Evolutionary conservation across 257 asterid genomes (phyloP).

Genomic region (Haberlea rhodopensis): DNA sequence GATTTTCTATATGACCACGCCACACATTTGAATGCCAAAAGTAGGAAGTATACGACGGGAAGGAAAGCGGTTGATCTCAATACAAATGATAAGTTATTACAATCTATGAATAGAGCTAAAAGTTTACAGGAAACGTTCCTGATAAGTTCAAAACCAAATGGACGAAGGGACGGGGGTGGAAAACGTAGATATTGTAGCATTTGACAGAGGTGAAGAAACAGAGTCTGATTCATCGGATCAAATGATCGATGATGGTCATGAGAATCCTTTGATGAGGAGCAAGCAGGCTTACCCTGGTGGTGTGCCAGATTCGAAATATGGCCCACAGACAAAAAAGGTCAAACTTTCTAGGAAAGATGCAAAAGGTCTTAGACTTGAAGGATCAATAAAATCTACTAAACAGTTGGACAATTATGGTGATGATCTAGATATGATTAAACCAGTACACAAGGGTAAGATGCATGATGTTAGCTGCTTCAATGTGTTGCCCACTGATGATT

Average conservation of each 20-base stretch:
- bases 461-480: slow-evolving; percentile 55
- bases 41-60: slow-evolving; percentile 59
- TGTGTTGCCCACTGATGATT: slow-evolving; percentile 42
- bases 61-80: slow-evolving; percentile 53
- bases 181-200: slow-evolving; percentile 41
- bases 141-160: slow-evolving; percentile 44
- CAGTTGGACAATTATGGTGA: slow-evolving; percentile 42
- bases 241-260: slow-evolving; percentile 62
- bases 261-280: slow-evolving; percentile 92
- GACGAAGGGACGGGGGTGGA: slow-evolving; percentile 45
- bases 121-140: slow-evolving; percentile 47
- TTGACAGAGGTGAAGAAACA: slow-evolving; percentile 69
- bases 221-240: slow-evolving; percentile 94
- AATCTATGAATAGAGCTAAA: slow-evolving; percentile 44
- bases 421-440: slow-evolving; percentile 40
- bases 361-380: slow-evolving; percentile 51
- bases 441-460: slow-evolving; percentile 67
- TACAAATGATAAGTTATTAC: slow-evolving; percentile 45
- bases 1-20: slow-evolving; percentile 44
- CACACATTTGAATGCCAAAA: slow-evolving; percentile 43
- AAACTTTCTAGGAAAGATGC: slow-evolving; percentile 50
- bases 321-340: slow-evolving; percentile 40
- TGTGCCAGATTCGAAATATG: slow-evolving; percentile 50
- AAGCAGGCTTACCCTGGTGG: slow-evolving; percentile 89
- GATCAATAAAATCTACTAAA: slow-evolving; percentile 41